Conservation (phyloP, 148 eudicot species). For the Silene latifolia region DNA sequence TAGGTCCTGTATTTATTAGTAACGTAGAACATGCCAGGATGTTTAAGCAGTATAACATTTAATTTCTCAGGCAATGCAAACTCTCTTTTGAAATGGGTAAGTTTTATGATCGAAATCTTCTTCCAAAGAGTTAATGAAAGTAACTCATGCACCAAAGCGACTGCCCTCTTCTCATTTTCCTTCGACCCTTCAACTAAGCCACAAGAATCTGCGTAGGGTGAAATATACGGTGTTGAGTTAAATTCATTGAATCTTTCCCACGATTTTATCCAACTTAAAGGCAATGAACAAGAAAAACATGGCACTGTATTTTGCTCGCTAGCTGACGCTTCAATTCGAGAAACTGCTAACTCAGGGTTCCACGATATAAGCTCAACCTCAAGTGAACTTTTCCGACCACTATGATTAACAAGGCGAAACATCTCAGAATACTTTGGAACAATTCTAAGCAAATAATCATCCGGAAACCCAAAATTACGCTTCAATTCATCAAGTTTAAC, state of each 20-base stretch:
- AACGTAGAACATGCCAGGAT: conserved; percentile 90
- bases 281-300: conserved; percentile 65
- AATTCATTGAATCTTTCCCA: conserved; percentile 80
- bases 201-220: conserved; percentile 52
- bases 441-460: conserved; percentile 80
- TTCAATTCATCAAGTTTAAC: conserved; percentile 66
- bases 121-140: conserved; percentile 84
- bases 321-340: conserved; percentile 54
- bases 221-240: conserved; percentile 74
- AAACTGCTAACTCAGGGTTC: conserved; percentile 64
- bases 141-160: conserved; percentile 75
- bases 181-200: conserved; percentile 58
- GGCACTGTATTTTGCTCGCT: conserved; percentile 44
- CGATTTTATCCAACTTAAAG: conserved; percentile 74
- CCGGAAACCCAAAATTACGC: conserved; percentile 81
- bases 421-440: conserved; percentile 69
- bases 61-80: conserved; percentile 69
- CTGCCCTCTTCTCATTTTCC: conserved; percentile 73
- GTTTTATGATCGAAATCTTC: conserved; percentile 69
- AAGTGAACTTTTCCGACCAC: conserved; percentile 76
- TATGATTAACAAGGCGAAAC: conserved; percentile 70
- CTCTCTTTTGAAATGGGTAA: conserved; percentile 71
- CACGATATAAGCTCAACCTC: conserved; percentile 81
- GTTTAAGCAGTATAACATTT: conserved; percentile 68
- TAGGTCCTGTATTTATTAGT: conserved; percentile 75